Evolutionary conservation across 139 green algal species (phyloP), one percentile per base, ranked within the genome.

Genomic region (Coelastrella sp.): DNA sequence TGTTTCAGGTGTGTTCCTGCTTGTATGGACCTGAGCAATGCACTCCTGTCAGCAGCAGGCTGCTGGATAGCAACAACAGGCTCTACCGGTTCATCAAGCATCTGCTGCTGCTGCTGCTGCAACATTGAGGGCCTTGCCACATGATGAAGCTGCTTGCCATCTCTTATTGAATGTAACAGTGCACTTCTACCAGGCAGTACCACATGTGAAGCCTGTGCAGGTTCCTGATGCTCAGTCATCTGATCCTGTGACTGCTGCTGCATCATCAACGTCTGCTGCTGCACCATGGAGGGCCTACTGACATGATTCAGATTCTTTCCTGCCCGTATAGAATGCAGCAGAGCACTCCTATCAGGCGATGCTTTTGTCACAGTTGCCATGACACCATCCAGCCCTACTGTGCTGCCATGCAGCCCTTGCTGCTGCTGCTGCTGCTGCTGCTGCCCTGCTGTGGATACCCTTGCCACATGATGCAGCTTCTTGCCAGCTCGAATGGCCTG

Each of bases 391-490:
- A 49, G 35, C 35, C 35, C 63, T 22, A 4, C 63, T 72, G 63
- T 14, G 73, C 4, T 27, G 75, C 25, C 75, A 82, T 59, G 25
- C 20, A 27, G 10, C 19, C 22, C 8, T 12, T 70, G 79, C 79
- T 70, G 56, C 79, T 59, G 59, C 57, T 72, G 57, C 17, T 85
- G 57, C 81, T 87, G 81, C 59, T 75, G 60, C 24, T 58, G 81
- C 22, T 25, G 20, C 60, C 20, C n/a, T 59, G 14, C 10, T 59
- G 59, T 87, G n/a, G 61, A 74, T 14, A 11, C n/a, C 60, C 60
- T 25, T 7, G 68, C 57, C 81, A 87, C 81, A 59, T 87, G 81
- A 12, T 66, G 24, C 81, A 87, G 81, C 81, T 78, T 60, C 25
- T 60, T 20, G 0, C 60, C 81, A 59, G 60, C 68, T 17, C 35